Percentiles rank a stretch among this genome's conserved stretches.
These are phyloP conservation scores for Trichoderma reesei DNA, from an alignment of 495 filamentous ascomycete species.

Conservation along the genomic window DNA sequence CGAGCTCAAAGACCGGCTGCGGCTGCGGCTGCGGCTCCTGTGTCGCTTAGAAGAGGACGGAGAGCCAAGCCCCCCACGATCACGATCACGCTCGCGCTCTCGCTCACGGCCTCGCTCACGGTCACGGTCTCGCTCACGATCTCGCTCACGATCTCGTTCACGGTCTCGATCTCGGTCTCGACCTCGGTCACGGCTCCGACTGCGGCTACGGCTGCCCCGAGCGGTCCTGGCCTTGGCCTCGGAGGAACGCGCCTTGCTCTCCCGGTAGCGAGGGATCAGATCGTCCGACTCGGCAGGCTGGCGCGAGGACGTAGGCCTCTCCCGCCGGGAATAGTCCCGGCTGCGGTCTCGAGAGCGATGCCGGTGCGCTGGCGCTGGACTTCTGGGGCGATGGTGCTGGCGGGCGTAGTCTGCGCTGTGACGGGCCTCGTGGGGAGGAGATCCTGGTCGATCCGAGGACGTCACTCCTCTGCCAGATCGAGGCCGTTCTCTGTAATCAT, in stretches of 20 bases:
- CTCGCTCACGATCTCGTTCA: background rate
- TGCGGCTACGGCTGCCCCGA: conserved; percentile 3
- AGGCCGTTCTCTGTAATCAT: conserved; percentile 11
- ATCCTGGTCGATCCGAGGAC: conserved; percentile 13
- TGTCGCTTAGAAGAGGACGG: background rate
- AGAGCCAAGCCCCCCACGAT: background rate
- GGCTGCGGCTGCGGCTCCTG: conserved; percentile 4
- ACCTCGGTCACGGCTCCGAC: background rate
- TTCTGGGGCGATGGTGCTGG: conserved; percentile 6
- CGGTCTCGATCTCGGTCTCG: background rate
- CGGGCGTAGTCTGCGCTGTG: conserved; percentile 7
- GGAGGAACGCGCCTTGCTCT: background rate
- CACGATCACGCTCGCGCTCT: background rate
- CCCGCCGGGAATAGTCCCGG: conserved; percentile 20
- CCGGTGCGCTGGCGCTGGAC: conserved; percentile 15
- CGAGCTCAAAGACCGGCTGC: background rate
- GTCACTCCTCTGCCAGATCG: conserved; percentile 12
- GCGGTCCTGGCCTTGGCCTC: background rate
- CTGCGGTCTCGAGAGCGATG: conserved; percentile 47
- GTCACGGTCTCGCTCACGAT: no score
- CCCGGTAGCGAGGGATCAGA: background rate
- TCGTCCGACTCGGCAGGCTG: background rate
- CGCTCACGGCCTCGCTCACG: background rate
- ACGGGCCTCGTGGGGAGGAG: conserved; percentile 12
- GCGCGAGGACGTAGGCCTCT: conserved; percentile 12